A percentile compares a stretch with the other conserved stretches of the same genome.
These are phyloP conservation scores for Juncus effusus DNA, from an alignment of 176 grass and related monocot genomes.

Conservation along the genomic window DNA sequence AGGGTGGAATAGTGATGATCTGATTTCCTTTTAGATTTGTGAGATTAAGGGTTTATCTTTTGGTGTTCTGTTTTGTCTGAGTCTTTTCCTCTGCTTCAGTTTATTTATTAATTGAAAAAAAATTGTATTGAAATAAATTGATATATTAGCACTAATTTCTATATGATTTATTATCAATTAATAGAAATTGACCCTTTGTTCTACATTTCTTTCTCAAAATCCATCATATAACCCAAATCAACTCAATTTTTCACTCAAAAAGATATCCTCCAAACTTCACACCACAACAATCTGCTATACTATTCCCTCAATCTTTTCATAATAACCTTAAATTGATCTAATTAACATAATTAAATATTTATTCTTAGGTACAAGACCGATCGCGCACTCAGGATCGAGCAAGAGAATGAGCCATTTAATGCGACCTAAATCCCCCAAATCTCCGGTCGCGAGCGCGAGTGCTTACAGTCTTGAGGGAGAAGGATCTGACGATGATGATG, in stretches of 20 bases:
- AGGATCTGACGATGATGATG: constrained; percentile 48
- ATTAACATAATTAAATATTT: constrained; percentile 18
- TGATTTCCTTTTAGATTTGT: background rate
- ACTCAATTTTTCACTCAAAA: too few relatives aligned
- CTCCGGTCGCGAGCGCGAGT: constrained; percentile 56
- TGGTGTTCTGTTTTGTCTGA: background rate
- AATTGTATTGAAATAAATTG: background rate
- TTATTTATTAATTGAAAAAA: background rate
- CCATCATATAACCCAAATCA: too few relatives aligned
- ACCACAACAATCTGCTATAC: background rate
- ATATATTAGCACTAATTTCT: too few relatives aligned
- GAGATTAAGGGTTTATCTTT: background rate
- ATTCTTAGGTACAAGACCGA: constrained; percentile 37
- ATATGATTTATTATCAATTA: too few relatives aligned
- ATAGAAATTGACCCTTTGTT: too few relatives aligned
- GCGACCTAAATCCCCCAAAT: constrained; percentile 68
- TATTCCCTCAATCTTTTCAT: background rate
- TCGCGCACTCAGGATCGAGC: constrained; percentile 44
- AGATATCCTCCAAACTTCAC: too few relatives aligned
- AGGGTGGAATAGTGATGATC: background rate
- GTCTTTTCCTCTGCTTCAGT: background rate
- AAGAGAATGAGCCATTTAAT: constrained; percentile 48
- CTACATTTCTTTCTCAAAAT: too few relatives aligned
- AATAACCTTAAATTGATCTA: constrained; percentile 4
- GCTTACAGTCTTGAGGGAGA: constrained; percentile 56